Conservation (phyloP, 1,139 yeast species). For the Suhomyces terraborum region DNA sequence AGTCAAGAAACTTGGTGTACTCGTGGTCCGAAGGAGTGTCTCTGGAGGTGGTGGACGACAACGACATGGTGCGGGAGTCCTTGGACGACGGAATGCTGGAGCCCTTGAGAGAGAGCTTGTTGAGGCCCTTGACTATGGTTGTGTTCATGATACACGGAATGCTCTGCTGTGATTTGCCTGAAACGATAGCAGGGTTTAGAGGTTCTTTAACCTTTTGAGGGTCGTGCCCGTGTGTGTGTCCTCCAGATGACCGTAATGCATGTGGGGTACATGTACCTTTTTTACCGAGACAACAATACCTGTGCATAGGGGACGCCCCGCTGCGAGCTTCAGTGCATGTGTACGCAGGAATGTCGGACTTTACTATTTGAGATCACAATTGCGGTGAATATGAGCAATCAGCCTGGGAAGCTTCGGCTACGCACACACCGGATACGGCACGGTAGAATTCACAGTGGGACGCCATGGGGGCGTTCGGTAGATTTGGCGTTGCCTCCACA, state of each 20-base stretch:
- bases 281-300: conserved; percentile 7
- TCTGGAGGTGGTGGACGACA: conserved; percentile 3
- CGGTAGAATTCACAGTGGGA: too few species aligned
- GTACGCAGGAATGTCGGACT: conserved; percentile 3
- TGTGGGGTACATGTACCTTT: conserved; percentile 14
- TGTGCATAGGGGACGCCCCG: conserved; percentile 4
- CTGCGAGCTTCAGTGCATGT: not conserved
- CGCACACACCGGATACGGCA: not conserved
- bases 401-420: conserved; percentile 1
- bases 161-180: not conserved
- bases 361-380: not conserved
- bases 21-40: conserved; percentile 19
- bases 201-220: conserved; percentile 4
- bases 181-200: not conserved
- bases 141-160: conserved; percentile 9
- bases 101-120: conserved; percentile 17
- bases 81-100: conserved; percentile 1
- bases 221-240: conserved; percentile 6
- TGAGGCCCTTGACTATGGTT: conserved; percentile 17
- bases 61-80: conserved; percentile 3
- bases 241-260: conserved; percentile 8
- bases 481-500: too few species aligned
- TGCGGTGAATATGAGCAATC: not conserved
- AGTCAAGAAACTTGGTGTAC: conserved; percentile 32
- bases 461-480: not conserved